phyloP scores from a whole-genome alignment of 2,329 filamentous ascomycete species.

The Penicillium sp. region DNA sequence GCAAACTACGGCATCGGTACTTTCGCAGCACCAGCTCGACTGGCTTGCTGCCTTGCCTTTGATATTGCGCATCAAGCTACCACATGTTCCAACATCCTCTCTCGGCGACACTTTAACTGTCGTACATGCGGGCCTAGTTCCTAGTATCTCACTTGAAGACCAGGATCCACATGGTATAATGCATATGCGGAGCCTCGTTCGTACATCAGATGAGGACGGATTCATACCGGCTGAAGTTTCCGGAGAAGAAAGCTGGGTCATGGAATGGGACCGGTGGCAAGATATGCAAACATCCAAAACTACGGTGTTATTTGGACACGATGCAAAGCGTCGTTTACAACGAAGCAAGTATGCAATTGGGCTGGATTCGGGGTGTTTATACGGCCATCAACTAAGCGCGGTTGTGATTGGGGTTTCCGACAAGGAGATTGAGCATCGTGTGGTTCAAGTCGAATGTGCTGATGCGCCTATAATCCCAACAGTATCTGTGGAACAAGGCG shows the following conservation, averaged over 20 bases:
- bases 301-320: conserved; percentile 24
- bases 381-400: conserved; percentile 20
- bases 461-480: conserved; percentile 14
- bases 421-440: conserved; percentile 2
- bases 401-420: conserved; percentile 13
- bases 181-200: conserved; percentile 18
- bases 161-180: conserved; percentile 20
- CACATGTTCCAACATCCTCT: background rate
- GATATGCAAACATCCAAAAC: conserved; percentile 13
- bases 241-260: conserved; percentile 21
- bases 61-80: conserved; percentile 18
- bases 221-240: conserved; percentile 7
- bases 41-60: conserved; percentile 23
- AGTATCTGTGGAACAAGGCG: background rate
- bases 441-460: conserved; percentile 19
- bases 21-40: conserved; percentile 14
- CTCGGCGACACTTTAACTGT: conserved; percentile 16
- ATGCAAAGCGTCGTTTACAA: conserved; percentile 24
- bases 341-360: conserved; percentile 20
- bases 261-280: conserved; percentile 23
- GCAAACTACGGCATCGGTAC: conserved; percentile 9
- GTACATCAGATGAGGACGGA: background rate
- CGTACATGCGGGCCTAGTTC: conserved; percentile 21
- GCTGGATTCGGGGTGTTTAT: conserved; percentile 22
- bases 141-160: conserved; percentile 13